Evolutionary conservation across 345 rosid genomes (phyloP).

Genomic region (Melaleuca alternifolia): DNA sequence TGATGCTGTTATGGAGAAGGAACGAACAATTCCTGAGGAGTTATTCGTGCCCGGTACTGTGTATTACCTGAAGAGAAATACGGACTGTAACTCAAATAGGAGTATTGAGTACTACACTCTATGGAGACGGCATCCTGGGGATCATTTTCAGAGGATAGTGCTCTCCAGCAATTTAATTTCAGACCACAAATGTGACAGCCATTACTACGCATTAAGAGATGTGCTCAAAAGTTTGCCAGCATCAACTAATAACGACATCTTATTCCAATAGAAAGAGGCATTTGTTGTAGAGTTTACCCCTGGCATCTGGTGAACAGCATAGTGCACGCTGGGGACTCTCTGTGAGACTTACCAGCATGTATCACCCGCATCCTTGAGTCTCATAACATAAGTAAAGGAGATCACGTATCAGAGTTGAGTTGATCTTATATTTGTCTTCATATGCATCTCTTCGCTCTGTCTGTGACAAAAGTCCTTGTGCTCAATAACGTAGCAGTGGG

Average conservation of each 20-base stretch:
- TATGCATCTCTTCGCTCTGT: neutral
- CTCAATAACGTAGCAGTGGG: neutral
- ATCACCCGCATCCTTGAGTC: neutral
- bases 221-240: constrained; percentile 70
- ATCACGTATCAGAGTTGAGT: neutral
- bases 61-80: constrained; percentile 70
- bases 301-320: neutral
- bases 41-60: constrained; percentile 69
- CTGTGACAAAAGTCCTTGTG: neutral
- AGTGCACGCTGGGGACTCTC: neutral
- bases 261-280: constrained; percentile 17
- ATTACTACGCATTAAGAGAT: constrained; percentile 75
- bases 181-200: constrained; percentile 89
- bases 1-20: constrained; percentile 6
- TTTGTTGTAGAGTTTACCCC: neutral
- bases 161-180: constrained; percentile 73
- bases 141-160: constrained; percentile 80
- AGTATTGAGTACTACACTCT: constrained; percentile 50
- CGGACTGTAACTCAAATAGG: constrained; percentile 7
- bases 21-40: constrained; percentile 32
- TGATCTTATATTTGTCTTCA: neutral
- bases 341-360: neutral
- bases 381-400: neutral
- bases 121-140: constrained; percentile 77
- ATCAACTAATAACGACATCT: constrained; percentile 20